Evolutionary conservation across 352 stramenopile species (phyloP), one percentile per base, ranked within the genome.

Genomic region (Phytophthora lateralis): DNA sequence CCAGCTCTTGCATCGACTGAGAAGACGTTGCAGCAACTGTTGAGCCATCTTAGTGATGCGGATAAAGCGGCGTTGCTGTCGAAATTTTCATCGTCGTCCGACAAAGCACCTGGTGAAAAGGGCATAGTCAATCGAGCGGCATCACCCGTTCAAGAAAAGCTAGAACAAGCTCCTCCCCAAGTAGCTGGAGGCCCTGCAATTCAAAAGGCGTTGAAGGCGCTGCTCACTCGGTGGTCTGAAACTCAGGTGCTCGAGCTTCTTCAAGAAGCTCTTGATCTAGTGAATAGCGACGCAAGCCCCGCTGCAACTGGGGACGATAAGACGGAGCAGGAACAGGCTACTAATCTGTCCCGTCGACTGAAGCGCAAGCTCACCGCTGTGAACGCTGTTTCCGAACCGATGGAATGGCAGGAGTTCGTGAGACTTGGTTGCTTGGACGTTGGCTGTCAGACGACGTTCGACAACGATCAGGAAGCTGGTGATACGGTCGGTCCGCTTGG

Each of bases 351-450:
- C 15, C n/a, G 41, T 38, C 53, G 52, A 42, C 11, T 80, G 0
- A 68, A 69, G 15, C 66, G 78, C 38, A 88, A 80, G 41, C 38
- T 89, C 10, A 89, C 75, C 18, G 82, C 82, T 9, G 74, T 91
- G 0, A 55, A 71, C 21, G 79, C 82, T 32, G 72, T 89, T 14
- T 59, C 78, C 0, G 74, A 89, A 45, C 76, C 82, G 18, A 91
- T 89, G 56, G 71, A 87, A 42, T 88, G 79, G 78, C 78, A 91
- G 17, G 69, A 87, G 37, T 75, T 61, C 45, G 77, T 89, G 24
- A 81, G 76, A 59, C 39, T 88, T 6, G 76, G 69, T 4, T 72
- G 55, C 21, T 39, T 89, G 0, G 69, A 87, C 21, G 69, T 85
- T 45, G 66, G 62, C 0, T 88, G 76, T 20, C 80, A 91, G 51